Base-by-base conservation (phyloP, 495 filamentous ascomycete species). In the Podospora fimiseda region DNA sequence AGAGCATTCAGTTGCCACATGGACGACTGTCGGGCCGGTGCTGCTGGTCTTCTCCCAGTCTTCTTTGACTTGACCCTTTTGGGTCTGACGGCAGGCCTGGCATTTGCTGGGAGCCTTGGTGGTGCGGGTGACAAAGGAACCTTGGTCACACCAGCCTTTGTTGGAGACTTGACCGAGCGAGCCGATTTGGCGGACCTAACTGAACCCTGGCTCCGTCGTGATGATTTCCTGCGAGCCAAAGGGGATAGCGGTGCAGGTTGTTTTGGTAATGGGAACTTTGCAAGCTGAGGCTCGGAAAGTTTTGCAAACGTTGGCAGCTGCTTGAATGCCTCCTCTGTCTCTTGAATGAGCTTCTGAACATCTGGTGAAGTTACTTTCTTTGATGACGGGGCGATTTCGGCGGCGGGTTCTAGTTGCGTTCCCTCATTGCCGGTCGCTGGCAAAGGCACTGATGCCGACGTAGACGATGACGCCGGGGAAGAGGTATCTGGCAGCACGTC, bases 1-100 rank as follows among this genome's bases (percentile, higher is more conserved):
- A n/a, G n/a, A n/a, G n/a, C n/a, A n/a, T n/a, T 64, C 16, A 79
- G 55, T 13, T 67, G 70, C 75, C 73, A 78, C 71, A 66, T 66
- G 44, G 63, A 60, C 22, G 65, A 62, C 44, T 69, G 65, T 30
- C 47, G 64, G 61, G 22, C 62, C 47, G 43, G 48, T 22, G 41
- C 63, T 22, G 62, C 60, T 55, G 68, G 62, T 58, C 51, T 57
- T 44, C 58, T 58, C 54, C 45, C 53, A 0, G 65, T 50, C 53
- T 70, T 71, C 56, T 74, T 78, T 39, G 64, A 68, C 53, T 66
- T 71, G 51, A 68, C 71, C 49, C 68, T 66, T 61, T 75, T 74
- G 9, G 66, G 59, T 33, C 27, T 33, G 27, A 33, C 27, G 6
- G 27, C 27, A 33, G 27, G 27, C 30, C 53, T 54, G 5, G 59